Evolutionary conservation across 768 basidiomycete species (phyloP).

Genomic region (Suillus variegatus): DNA sequence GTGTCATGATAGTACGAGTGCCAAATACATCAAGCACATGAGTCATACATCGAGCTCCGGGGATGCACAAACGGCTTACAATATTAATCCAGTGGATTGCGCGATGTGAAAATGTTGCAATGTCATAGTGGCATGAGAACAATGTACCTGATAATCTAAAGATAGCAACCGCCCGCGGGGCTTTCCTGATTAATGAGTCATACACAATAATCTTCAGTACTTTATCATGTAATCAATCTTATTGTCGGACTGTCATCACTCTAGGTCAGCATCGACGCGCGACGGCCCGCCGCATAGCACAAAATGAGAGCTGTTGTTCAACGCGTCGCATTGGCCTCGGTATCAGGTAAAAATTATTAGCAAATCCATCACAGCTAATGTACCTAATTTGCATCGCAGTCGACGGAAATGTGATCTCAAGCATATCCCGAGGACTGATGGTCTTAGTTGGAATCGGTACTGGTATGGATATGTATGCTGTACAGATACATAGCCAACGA

Average conservation of each 20-base stretch:
- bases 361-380: not conserved
- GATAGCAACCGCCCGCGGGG: too few species aligned
- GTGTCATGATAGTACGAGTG: too few species aligned
- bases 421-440: conserved; percentile 84
- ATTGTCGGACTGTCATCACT: not conserved
- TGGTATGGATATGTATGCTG: conserved; percentile 46
- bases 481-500: conserved; percentile 4
- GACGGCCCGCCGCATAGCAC: not conserved
- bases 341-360: conserved; percentile 54
- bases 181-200: not conserved
- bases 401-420: conserved; percentile 74
- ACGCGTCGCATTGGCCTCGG: conserved; percentile 82
- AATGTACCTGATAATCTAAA: too few species aligned
- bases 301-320: conserved; percentile 86
- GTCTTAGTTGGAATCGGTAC: conserved; percentile 87
- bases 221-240: not conserved
- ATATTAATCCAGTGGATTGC: too few species aligned
- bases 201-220: not conserved
- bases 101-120: too few species aligned
- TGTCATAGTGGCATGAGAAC: too few species aligned
- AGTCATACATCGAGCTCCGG: not conserved
- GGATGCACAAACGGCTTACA: too few species aligned
- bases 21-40: not conserved
- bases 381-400: conserved; percentile 48
- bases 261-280: not conserved